A percentile compares a stretch with the other conserved stretches of the same genome.
Evolutionary conservation across 345 rosid species (phyloP).

Genomic region (Carallia brachiata): DNA sequence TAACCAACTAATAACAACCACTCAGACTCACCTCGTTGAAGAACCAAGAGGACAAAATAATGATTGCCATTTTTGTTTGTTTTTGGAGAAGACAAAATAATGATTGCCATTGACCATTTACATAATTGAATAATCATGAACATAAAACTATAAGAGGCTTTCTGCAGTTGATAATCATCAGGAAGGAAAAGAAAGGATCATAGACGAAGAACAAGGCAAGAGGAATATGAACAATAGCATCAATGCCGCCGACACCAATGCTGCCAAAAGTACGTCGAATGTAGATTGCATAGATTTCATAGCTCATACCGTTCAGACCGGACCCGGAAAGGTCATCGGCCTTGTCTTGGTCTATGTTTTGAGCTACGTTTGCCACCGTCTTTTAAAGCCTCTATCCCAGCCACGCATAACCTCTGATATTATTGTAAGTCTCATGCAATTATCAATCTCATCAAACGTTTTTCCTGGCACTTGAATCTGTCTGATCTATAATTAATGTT

Average conservation of each 20-base stretch:
- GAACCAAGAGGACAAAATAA: not conserved
- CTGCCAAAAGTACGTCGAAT: no score
- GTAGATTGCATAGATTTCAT: constrained; percentile 19
- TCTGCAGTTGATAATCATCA: no score
- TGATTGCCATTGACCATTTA: no score
- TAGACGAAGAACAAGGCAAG: not conserved
- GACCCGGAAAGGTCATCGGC: constrained; percentile 43
- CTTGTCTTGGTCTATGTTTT: constrained; percentile 40
- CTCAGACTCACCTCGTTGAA: not conserved
- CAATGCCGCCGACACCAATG: not conserved
- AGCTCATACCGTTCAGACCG: constrained; percentile 13
- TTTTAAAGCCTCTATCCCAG: constrained; percentile 64
- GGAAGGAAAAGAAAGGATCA: no score
- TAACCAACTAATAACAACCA: constrained; percentile 21
- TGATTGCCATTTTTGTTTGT: no score
- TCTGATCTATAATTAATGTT: not conserved
- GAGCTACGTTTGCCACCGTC: constrained; percentile 59
- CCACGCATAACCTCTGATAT: constrained; percentile 83
- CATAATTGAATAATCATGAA: no score
- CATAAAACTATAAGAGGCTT: no score
- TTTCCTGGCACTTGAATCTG: not conserved
- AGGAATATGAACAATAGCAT: not conserved
- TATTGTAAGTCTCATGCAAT: constrained; percentile 30
- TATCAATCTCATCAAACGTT: no score
- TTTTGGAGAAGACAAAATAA: not conserved